Evolutionary conservation across 2,329 filamentous ascomycete species (phyloP).

Genomic region (Neonectria faginata): DNA sequence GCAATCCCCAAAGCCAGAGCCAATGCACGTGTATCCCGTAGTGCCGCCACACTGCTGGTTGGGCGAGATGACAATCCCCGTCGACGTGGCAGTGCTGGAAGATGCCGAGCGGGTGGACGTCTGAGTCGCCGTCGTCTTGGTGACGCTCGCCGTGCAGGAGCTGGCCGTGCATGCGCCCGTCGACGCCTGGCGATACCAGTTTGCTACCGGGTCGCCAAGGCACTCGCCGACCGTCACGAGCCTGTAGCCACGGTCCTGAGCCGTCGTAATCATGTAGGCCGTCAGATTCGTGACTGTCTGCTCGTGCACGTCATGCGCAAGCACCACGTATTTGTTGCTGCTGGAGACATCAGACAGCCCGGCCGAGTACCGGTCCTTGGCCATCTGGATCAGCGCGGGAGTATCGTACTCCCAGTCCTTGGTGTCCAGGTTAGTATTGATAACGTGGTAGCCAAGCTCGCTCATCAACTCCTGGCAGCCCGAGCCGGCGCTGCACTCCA

Average conservation of each 20-base stretch:
- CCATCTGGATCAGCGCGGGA: constrained; percentile 61
- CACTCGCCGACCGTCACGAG: constrained; percentile 69
- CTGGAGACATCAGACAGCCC: constrained; percentile 50
- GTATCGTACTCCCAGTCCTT: constrained; percentile 68
- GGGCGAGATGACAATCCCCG: constrained; percentile 45
- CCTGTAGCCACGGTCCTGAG: constrained; percentile 56
- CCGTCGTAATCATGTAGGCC: constrained; percentile 56
- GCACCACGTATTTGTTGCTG: constrained; percentile 59
- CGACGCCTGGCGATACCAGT: constrained; percentile 62
- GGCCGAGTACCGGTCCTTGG: constrained; percentile 54
- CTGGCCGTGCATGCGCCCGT: constrained; percentile 28
- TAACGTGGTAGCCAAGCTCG: constrained; percentile 65
- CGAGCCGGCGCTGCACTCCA: constrained; percentile 55
- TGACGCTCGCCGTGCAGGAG: constrained; percentile 23
- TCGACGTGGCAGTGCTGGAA: constrained; percentile 29
- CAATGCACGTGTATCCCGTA: constrained; percentile 52
- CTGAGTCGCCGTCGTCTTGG: constrained; percentile 27
- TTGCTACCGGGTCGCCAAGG: constrained; percentile 61
- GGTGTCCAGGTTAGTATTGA: constrained; percentile 70
- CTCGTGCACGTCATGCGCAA: constrained; percentile 65
- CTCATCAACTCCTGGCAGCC: constrained; percentile 53
- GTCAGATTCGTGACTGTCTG: constrained; percentile 58
- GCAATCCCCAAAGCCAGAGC: constrained; percentile 52
- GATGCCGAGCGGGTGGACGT: constrained; percentile 22
- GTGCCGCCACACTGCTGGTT: constrained; percentile 53